Evolutionary conservation across 805 yeast genomes (phyloP), one percentile per base, ranked within the genome.

Genomic region (Suhomyces emberorum): DNA sequence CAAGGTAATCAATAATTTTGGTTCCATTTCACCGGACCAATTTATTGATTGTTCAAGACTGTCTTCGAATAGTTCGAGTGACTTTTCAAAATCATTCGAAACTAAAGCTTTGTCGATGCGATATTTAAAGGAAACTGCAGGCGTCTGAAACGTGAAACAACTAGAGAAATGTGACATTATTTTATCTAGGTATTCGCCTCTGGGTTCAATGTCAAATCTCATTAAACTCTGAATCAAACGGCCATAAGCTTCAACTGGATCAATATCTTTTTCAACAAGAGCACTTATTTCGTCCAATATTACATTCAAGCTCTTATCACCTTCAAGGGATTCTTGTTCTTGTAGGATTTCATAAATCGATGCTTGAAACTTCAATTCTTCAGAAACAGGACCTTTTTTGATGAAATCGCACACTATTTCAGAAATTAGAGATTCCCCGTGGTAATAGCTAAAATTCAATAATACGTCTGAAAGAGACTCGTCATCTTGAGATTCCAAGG

Each of bases 1-100:
- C 39, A 81, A 55, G 0, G 74, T 60, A 4, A 61, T 51, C 39
- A 60, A 63, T 2, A 76, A 44, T n/a, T 58, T 57, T 1, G 73
- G 68, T 55, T 59, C 55, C 11, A 42, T 35, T 20, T 42, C 47
- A 7, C 38, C 28, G 2, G 46, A 26, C 69, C 69, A 63, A 21
- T 51, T 48, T 4, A 39, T 39, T 17, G 32, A 41, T 1, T 45
- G 30, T 7, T 39, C 35, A 11, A 60, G 25, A 42, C 71, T 65
- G 32, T 61, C 57, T 11, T 59, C 57, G 36, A 64, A 68, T 8
- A 62, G 35, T 15, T 51, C 37, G 7, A 49, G 30, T 1, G 71
- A 71, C 22, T 36, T 31, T 1, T 41, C 35, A 23, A 41, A 32
- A 28, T 63, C 51, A 9, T 43, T 32, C 2, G 10, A 7, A 8